phyloP scores from a whole-genome alignment of 352 stramenopile genomes.

The Phytophthora capsici region DNA sequence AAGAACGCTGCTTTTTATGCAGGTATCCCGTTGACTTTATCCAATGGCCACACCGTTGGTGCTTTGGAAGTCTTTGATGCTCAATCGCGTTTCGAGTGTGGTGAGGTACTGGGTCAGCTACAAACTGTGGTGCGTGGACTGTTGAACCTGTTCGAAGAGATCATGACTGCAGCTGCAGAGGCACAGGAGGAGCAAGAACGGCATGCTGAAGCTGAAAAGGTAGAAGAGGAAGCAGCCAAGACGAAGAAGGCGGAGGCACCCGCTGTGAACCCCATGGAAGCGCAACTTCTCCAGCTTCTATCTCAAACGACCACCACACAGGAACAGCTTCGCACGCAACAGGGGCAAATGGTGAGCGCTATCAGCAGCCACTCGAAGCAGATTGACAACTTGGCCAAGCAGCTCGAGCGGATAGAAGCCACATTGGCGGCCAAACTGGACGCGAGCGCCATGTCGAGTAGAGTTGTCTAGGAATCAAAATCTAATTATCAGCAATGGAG shows the following conservation, averaged over 20 bases:
- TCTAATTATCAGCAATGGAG: conserved; percentile 25
- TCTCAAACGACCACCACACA: conserved; percentile 85
- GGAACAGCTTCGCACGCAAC: conserved; percentile 81
- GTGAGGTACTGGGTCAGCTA: conserved; percentile 69
- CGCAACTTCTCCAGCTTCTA: conserved; percentile 72
- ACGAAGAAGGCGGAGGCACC: conserved; percentile 31
- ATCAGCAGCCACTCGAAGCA: conserved; percentile 81
- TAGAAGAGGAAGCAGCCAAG: conserved; percentile 21
- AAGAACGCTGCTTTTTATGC: conserved; percentile 72
- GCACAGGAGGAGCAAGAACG: conserved; percentile 22
- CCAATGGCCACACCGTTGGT: conserved; percentile 73
- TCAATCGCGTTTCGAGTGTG: conserved; percentile 59
- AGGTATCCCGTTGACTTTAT: conserved; percentile 78
- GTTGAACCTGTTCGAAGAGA: conserved; percentile 78
- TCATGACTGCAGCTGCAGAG: conserved; percentile 48
- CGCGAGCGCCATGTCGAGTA: conserved; percentile 17
- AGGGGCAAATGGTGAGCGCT: conserved; percentile 81
- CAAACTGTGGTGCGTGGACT: conserved; percentile 77
- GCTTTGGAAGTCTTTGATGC: conserved; percentile 75
- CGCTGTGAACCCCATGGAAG: conserved; percentile 71
- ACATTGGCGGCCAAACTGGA: conserved; percentile 68
- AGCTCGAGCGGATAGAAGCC: conserved; percentile 81
- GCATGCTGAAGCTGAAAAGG: conserved; percentile 24
- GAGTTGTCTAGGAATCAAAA: conserved; percentile 3
- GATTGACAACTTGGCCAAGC: conserved; percentile 80